phyloP scores from a whole-genome alignment of 176 grass and related monocot genomes.

The Coix lacrymajobi region DNA sequence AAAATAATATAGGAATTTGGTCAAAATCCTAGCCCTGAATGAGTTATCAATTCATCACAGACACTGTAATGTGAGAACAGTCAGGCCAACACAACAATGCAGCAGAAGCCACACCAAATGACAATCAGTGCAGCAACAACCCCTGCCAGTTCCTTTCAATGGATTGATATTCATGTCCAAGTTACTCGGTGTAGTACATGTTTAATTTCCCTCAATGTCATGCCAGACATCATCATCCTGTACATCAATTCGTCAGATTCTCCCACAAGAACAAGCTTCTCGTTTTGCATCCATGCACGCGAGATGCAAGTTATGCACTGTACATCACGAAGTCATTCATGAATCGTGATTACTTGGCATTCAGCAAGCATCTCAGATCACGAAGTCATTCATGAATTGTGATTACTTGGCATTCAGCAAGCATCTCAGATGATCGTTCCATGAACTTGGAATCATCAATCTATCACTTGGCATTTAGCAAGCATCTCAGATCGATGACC shows the following conservation, averaged over 20 bases:
- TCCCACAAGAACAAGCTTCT: not conserved
- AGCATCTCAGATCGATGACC: not conserved
- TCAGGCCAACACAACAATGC: not conserved
- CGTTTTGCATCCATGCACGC: not conserved
- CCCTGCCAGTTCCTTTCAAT: slow-evolving; percentile 7
- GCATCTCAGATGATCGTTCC: not conserved
- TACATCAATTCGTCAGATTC: not conserved
- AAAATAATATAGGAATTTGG: too few species aligned
- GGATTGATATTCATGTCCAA: not conserved
- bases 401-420: not conserved
- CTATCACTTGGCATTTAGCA: not conserved
- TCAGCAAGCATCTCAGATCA: not conserved
- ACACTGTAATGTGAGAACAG: not conserved
- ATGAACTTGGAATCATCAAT: not conserved
- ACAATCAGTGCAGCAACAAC: slow-evolving; percentile 8
- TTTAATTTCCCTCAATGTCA: not conserved
- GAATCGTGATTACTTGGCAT: not conserved
- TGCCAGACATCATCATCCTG: not conserved
- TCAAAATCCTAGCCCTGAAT: not conserved
- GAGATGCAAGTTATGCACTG: not conserved
- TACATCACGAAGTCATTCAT: not conserved
- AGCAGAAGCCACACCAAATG: not conserved
- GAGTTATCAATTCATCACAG: not conserved
- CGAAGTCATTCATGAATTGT: not conserved
- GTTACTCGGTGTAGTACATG: not conserved